A percentile compares a stretch with the other conserved stretches of the same genome.
phyloP scores from a whole-genome alignment of 495 filamentous ascomycete species.

The Cladorrhinum samala region DNA sequence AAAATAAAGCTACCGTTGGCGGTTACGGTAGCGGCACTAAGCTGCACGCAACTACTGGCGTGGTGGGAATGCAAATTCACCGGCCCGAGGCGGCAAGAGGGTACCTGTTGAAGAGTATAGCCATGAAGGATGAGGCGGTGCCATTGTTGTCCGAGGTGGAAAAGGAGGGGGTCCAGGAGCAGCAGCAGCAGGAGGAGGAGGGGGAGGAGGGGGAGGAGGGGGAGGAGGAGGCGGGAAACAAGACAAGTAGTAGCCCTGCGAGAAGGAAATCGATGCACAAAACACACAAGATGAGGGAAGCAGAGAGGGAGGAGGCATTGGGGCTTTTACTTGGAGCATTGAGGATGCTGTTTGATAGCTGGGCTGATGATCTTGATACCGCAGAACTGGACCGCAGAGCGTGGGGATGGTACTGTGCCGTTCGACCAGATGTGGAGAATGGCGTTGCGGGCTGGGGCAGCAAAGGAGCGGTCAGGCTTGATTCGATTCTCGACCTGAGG shows the following conservation, averaged over 20 bases:
- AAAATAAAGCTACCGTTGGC: slow-evolving; percentile 20
- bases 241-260: slow-evolving; percentile 9
- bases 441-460: slow-evolving; percentile 76
- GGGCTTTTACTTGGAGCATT: slow-evolving; percentile 59
- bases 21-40: slow-evolving; percentile 16
- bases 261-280: slow-evolving; percentile 39
- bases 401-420: slow-evolving; percentile 74
- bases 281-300: slow-evolving; percentile 36
- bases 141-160: no score
- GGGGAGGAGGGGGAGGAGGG: slow-evolving; percentile 2
- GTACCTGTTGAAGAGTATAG: slow-evolving; percentile 59
- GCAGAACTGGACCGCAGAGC: slow-evolving; percentile 66
- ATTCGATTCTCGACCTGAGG: slow-evolving; percentile 58
- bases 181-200: no score
- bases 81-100: slow-evolving; percentile 55
- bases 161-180: no score
- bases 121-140: no score
- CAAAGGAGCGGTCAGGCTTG: slow-evolving; percentile 61
- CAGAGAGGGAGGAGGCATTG: slow-evolving; percentile 61
- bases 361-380: slow-evolving; percentile 50
- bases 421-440: slow-evolving; percentile 64
- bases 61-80: slow-evolving; percentile 56
- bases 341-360: slow-evolving; percentile 63
- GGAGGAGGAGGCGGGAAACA: not conserved
- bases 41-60: slow-evolving; percentile 12